Evolutionary conservation across 2,329 filamentous ascomycete species (phyloP), one percentile per base, ranked within the genome.

Genomic region (Calcarisporium arbuscula): DNA sequence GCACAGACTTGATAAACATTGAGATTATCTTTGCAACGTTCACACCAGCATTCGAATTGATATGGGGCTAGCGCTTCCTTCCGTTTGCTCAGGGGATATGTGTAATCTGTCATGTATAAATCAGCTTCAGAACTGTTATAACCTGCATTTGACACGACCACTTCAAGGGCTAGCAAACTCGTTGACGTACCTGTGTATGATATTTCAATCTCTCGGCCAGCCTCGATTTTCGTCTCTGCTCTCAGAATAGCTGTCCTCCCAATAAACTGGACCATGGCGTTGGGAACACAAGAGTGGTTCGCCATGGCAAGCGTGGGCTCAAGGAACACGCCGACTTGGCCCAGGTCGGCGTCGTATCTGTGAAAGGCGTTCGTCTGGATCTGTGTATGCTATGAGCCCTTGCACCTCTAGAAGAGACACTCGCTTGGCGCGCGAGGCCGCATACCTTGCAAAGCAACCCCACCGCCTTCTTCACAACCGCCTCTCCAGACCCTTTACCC

Each of bases 291-390:
- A 0, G 74, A 76, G 49, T 82, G 77, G 42, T 82, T 81, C 16
- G 67, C 65, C 67, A 79, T 76, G 38, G 74, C 70, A 27, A 78
- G 57, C 4, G 53, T 64, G 1, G 71, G 62, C 42, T 78, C 70
- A 23, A 80, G 56, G 41, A 74, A 80, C 19, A 77, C 59, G 17
- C 74, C 75, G 2, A 67, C 61, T 35, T 70, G 61, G 2, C 64
- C 69, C 7, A 70, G 52, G 45, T 80, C 73, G 3, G 57, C 52
- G 34, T 79, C 73, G 18, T 62, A 61, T 34, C 72, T 61, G 46
- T 74, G 72, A 49, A 81, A 81, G 5, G 74, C 65, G 53, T 82
- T 82, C 23, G 74, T 75, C 49, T 76, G 66, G 39, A 79, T 67
- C 74, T 80, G 38, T 15, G n/a, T n/a, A n/a, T n/a, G n/a, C n/a